Percentiles rank a stretch among this genome's conserved stretches.
These are phyloP conservation scores for Diaporthe citrichinensis DNA, from an alignment of 2,329 filamentous ascomycete genomes.

Conservation along the genomic window DNA sequence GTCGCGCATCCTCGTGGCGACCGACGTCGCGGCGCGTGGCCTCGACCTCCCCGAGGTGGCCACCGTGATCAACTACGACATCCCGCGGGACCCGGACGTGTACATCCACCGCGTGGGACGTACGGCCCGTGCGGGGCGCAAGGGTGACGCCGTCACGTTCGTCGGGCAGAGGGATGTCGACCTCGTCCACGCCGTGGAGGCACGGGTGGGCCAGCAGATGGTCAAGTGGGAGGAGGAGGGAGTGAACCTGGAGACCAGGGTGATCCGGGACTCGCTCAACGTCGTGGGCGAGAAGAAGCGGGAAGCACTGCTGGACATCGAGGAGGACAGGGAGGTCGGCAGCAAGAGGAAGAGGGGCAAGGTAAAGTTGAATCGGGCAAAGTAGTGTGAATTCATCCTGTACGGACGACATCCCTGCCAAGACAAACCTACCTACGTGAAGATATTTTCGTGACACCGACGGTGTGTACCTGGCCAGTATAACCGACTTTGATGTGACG, in stretches of 20 bases:
- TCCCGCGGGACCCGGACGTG: conserved; percentile 95
- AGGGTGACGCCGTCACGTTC: conserved; percentile 86
- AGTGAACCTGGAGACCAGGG: conserved; percentile 92
- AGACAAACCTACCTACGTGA: background rate
- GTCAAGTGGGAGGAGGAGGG: conserved; percentile 89
- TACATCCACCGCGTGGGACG: conserved; percentile 97
- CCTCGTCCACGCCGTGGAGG: conserved; percentile 90
- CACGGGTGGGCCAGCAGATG: conserved; percentile 84
- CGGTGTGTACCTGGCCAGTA: background rate
- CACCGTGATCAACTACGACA: conserved; percentile 94
- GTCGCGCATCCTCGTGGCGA: conserved; percentile 91
- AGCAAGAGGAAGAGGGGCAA: conserved; percentile 81
- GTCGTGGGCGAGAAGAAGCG: conserved; percentile 95
- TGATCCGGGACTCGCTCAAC: conserved; percentile 88
- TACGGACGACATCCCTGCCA: background rate
- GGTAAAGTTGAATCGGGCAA: conserved; percentile 64
- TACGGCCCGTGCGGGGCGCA: conserved; percentile 90
- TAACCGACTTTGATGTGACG: background rate
- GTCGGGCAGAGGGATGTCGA: conserved; percentile 95
- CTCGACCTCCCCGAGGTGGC: conserved; percentile 94
- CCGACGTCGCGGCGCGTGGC: conserved; percentile 93
- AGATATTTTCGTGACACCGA: background rate
- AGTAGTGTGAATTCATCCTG: background rate
- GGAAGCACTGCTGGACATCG: conserved; percentile 90
- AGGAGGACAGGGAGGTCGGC: conserved; percentile 90